Conservation (phyloP, 768 basidiomycete genomes). For the Naganishia vaughanmartiniae region DNA sequence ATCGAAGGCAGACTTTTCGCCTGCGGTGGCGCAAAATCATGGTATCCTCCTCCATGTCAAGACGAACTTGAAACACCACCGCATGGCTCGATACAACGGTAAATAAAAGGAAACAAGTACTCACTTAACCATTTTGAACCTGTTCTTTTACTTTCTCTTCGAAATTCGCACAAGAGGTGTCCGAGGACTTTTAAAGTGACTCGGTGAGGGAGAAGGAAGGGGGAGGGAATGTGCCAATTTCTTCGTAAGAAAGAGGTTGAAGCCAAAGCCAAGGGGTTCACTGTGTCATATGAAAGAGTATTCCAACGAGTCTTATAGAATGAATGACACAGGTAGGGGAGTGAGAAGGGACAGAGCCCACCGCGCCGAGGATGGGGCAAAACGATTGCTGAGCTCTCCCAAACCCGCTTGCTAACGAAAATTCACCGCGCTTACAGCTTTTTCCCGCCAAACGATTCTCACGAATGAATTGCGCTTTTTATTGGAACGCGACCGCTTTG, state of each 20-base stretch:
- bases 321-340: background rate
- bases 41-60: background rate
- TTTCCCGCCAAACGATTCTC: background rate
- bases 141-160: constrained; percentile 22
- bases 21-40: background rate
- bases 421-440: background rate
- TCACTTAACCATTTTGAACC: constrained; percentile 32
- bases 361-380: background rate
- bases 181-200: constrained; percentile 20
- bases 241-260: constrained; percentile 24
- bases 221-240: constrained; percentile 21
- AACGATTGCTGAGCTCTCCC: background rate
- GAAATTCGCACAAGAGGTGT: constrained; percentile 10
- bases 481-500: background rate
- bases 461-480: background rate
- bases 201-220: constrained; percentile 14
- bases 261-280: background rate
- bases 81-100: background rate
- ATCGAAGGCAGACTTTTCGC: background rate
- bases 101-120: background rate
- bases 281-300: background rate
- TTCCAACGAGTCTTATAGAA: constrained; percentile 12
- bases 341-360: background rate
- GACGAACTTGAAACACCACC: background rate
- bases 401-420: constrained; percentile 4